phyloP scores from a whole-genome alignment of 345 rosid genomes.

The Brassica carinata region DNA sequence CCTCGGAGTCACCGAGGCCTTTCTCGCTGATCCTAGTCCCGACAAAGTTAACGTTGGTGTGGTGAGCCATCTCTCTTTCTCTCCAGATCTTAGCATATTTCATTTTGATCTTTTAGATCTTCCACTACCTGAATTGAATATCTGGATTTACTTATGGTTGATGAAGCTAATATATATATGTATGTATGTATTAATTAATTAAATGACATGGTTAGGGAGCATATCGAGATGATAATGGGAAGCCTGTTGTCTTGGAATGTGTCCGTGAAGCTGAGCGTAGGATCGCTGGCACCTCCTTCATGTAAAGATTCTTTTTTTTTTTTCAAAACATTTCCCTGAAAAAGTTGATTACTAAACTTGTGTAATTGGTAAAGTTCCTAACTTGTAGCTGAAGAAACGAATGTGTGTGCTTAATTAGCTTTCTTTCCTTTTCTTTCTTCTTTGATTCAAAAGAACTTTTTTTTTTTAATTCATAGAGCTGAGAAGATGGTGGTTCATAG shows the following conservation, averaged over 20 bases:
- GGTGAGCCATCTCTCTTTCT: constrained; percentile 47
- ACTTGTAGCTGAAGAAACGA: too few species aligned
- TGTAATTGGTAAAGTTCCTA: too few species aligned
- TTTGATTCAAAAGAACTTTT: too few species aligned
- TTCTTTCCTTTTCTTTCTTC: too few species aligned
- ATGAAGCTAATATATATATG: constrained; percentile 12
- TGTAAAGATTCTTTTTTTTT: constrained; percentile 44
- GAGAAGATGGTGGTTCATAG: too few species aligned
- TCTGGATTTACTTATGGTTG: not conserved
- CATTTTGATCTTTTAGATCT: not conserved
- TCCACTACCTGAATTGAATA: not conserved
- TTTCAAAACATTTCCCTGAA: too few species aligned
- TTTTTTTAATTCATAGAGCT: too few species aligned
- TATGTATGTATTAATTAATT: too few species aligned
- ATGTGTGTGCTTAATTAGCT: too few species aligned
- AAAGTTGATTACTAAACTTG: too few species aligned
- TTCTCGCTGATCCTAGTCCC: constrained; percentile 79
- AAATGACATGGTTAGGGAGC: constrained; percentile 62
- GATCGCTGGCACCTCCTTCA: constrained; percentile 68
- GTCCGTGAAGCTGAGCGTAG: constrained; percentile 92
- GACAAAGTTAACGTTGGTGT: constrained; percentile 96
- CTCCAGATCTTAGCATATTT: not conserved
- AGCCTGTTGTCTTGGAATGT: constrained; percentile 87
- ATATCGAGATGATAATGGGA: constrained; percentile 91
- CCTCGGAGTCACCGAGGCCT: constrained; percentile 96